A percentile compares a stretch with the other conserved stretches of the same genome.
Conservation (phyloP, 371 early-diverging fungal species). For the Batkoa obscura region DNA sequence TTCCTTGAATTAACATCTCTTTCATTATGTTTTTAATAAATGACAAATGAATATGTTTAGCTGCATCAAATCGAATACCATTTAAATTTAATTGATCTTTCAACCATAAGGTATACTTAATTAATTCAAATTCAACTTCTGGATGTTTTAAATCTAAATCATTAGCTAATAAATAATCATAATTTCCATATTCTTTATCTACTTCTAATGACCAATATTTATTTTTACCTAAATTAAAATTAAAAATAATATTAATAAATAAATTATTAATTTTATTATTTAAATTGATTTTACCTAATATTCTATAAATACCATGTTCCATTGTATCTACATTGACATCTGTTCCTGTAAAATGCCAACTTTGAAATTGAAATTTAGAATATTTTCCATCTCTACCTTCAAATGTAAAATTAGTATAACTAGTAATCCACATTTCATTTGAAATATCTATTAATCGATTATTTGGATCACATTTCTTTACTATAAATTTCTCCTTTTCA, state of each 20-base stretch:
- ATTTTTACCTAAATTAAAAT: conserved; percentile 15
- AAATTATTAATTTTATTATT: too few species aligned
- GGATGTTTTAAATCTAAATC: conserved; percentile 17
- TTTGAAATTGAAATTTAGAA: conserved; percentile 16
- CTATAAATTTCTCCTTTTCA: neutral
- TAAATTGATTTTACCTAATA: too few species aligned
- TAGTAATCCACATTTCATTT: conserved; percentile 13
- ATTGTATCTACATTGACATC: conserved; percentile 17
- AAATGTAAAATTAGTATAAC: conserved; percentile 19
- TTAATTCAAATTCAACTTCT: conserved; percentile 14
- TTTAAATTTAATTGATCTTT: conserved; percentile 14
- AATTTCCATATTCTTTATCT: conserved; percentile 19
- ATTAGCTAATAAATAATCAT: conserved; percentile 19
- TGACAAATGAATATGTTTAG: conserved; percentile 16
- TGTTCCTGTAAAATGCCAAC: conserved; percentile 18
- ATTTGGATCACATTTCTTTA: conserved; percentile 5
- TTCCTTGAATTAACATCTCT: conserved; percentile 9
- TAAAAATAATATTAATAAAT: too few species aligned
- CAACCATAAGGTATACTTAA: conserved; percentile 17
- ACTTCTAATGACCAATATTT: conserved; percentile 21
- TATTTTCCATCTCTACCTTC: conserved; percentile 18
- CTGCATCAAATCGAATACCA: conserved; percentile 21
- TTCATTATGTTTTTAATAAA: conserved; percentile 15
- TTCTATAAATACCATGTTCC: conserved; percentile 14
- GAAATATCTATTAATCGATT: conserved; percentile 15